Evolutionary conservation across 2,329 filamentous ascomycete genomes (phyloP).

Genomic region (Aureobasidium musti): DNA sequence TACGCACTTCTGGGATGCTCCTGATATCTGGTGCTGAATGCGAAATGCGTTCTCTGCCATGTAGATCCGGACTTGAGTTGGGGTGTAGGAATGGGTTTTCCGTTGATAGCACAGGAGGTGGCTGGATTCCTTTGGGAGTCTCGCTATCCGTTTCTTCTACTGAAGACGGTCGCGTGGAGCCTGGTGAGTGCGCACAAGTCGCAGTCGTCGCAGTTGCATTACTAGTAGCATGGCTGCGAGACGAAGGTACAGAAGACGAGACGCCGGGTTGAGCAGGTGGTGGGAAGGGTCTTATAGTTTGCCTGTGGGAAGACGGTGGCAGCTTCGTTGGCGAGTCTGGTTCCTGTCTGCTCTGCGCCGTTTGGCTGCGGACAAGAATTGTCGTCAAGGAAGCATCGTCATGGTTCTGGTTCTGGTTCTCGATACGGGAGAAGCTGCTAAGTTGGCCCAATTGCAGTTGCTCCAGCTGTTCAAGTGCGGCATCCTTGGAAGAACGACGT

Average conservation of each 20-base stretch:
- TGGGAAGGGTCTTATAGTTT: conserved; percentile 1
- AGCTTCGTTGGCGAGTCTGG: conserved; percentile 18
- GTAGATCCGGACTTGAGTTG: conserved; percentile 24
- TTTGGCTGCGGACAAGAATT: conserved; percentile 32
- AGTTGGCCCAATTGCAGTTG: conserved; percentile 33
- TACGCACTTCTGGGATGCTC: conserved; percentile 14
- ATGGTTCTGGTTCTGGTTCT: conserved; percentile 42
- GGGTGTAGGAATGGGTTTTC: conserved; percentile 28
- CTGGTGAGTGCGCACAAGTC: conserved; percentile 37
- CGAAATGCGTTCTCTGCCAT: conserved; percentile 13
- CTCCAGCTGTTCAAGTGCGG: conserved; percentile 41
- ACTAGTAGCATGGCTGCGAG: conserved; percentile 40
- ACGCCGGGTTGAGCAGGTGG: conserved; percentile 6
- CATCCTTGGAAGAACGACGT: conserved; percentile 43
- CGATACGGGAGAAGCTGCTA: conserved; percentile 37
- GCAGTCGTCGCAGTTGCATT: conserved; percentile 37
- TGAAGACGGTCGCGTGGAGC: conserved; percentile 41
- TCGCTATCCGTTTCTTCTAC: conserved; percentile 38
- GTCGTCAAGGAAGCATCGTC: conserved; percentile 38
- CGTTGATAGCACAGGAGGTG: conserved; percentile 23
- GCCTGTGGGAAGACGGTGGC: conserved; percentile 15
- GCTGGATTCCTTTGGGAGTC: conserved; percentile 32
- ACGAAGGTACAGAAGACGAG: conserved; percentile 38
- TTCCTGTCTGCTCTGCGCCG: conserved; percentile 22
- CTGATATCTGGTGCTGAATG: conserved; percentile 27